phyloP scores from a whole-genome alignment of 2,329 filamentous ascomycete genomes.

The Trichoderma sp. region DNA sequence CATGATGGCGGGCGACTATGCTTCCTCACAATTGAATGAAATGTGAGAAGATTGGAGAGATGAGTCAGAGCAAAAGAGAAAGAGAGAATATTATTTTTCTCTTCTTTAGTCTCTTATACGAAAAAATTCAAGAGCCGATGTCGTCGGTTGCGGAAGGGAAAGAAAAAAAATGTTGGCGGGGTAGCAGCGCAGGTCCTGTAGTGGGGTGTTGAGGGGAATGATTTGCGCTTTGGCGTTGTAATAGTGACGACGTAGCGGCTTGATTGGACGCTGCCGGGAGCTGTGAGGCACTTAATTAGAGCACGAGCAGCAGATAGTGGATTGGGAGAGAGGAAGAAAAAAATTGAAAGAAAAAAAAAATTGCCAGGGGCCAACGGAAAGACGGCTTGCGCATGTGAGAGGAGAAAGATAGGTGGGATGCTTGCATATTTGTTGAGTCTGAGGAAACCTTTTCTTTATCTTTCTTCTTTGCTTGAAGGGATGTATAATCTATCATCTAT shows the following conservation, averaged over 20 bases:
- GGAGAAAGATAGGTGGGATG: not conserved
- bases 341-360: not conserved
- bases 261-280: not conserved
- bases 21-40: not conserved
- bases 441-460: not conserved
- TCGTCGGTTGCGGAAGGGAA: not conserved
- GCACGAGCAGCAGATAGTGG: not conserved
- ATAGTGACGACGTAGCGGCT: conserved; percentile 13
- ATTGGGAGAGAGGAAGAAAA: not conserved
- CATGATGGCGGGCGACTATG: conserved; percentile 31
- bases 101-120: not conserved
- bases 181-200: conserved; percentile 12
- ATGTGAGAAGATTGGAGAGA: not conserved
- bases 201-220: conserved; percentile 18
- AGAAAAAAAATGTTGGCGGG: conserved; percentile 21
- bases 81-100: not conserved
- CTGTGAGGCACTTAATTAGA: not conserved
- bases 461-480: not conserved
- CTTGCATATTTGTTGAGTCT: not conserved
- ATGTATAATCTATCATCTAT: not conserved
- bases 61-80: not conserved
- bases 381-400: not conserved
- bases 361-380: not conserved
- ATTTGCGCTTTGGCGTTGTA: conserved; percentile 17
- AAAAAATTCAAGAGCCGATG: conserved; percentile 3